Base-by-base conservation (phyloP, 2,329 filamentous ascomycete species). In the Coniochaeta sp. region DNA sequence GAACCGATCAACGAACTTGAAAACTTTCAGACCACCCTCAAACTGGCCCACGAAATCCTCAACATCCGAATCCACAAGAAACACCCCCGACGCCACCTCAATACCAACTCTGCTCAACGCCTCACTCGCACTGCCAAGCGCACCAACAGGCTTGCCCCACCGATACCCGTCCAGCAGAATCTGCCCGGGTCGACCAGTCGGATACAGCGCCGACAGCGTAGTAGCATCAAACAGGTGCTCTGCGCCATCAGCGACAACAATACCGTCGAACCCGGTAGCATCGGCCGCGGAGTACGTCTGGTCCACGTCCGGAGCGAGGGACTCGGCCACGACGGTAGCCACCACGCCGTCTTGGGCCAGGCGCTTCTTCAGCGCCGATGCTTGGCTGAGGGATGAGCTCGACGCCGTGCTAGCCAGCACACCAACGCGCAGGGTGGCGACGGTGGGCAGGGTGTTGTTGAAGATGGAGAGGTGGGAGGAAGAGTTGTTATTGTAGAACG, bases 61-160 rank as follows among this genome's bases (percentile, higher is more conserved):
- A 0, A 75, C 71, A 5, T 72, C 72, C 0, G 62, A 62, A 1
- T 16, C 52, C 3, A 65, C 14, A 36, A 12, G 64, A 64, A 76
- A 81, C 3, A 83, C 76, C 1, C 80, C 80, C 0, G 73, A 68
- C 4, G 72, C 73, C 1, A 66, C 57, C 3, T 63, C 57, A 57
- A 88, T 79, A 1, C 79, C 79, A 0, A 77, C 77, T 14, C 70
- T 71, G 1, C 69, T 63, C 6, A 83, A 71, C 4, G 77, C 75
- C 4, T 63, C 64, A 7, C 64, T 66, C 12, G 66, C 73, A 0
- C 72, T 73, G 14, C 85, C 87, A 1, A 89, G 64, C 31, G 81
- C 83, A 16, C 77, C 87, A 26, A 91, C 75, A 0, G 89, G 85
- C 77, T 91, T 91, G 4, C 87, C 88, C 77, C 85, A 91, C 26